phyloP scores from a whole-genome alignment of 2,329 filamentous ascomycete genomes.

The Nemania bipapillata region DNA sequence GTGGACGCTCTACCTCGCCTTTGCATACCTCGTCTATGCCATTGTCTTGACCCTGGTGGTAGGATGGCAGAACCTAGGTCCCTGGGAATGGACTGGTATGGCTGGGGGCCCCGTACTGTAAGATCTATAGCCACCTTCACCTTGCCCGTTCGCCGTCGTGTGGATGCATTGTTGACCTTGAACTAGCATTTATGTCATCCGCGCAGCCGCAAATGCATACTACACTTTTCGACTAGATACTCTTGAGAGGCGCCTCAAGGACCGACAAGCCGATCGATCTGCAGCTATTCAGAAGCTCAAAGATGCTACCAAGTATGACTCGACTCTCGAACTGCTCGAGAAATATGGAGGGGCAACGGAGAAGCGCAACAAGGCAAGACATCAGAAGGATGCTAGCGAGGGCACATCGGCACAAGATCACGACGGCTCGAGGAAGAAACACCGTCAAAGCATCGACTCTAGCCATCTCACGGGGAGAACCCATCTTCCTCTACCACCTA shows the following conservation, averaged over 20 bases:
- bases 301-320: slow-evolving; percentile 93
- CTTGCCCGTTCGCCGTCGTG: neutral
- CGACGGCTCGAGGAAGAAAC: slow-evolving; percentile 47
- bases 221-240: slow-evolving; percentile 84
- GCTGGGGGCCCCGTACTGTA: slow-evolving; percentile 82
- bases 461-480: slow-evolving; percentile 55
- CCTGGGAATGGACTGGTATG: slow-evolving; percentile 80
- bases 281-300: slow-evolving; percentile 95
- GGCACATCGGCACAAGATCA: slow-evolving; percentile 40
- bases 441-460: slow-evolving; percentile 44
- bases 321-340: slow-evolving; percentile 88
- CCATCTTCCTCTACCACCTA: slow-evolving; percentile 67
- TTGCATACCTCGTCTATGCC: slow-evolving; percentile 87
- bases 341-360: slow-evolving; percentile 83
- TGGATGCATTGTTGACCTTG: slow-evolving; percentile 8
- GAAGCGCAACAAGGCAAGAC: slow-evolving; percentile 53
- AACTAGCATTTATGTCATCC: slow-evolving; percentile 79
- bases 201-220: slow-evolving; percentile 72
- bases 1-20: slow-evolving; percentile 88
- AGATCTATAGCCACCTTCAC: slow-evolving; percentile 43
- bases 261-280: slow-evolving; percentile 79
- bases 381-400: slow-evolving; percentile 43
- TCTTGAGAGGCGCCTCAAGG: slow-evolving; percentile 75
- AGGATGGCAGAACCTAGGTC: slow-evolving; percentile 80
- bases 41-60: slow-evolving; percentile 86